Evolutionary conservation across 495 filamentous ascomycete genomes (phyloP).

Genomic region (Aspergillus taichungensis): DNA sequence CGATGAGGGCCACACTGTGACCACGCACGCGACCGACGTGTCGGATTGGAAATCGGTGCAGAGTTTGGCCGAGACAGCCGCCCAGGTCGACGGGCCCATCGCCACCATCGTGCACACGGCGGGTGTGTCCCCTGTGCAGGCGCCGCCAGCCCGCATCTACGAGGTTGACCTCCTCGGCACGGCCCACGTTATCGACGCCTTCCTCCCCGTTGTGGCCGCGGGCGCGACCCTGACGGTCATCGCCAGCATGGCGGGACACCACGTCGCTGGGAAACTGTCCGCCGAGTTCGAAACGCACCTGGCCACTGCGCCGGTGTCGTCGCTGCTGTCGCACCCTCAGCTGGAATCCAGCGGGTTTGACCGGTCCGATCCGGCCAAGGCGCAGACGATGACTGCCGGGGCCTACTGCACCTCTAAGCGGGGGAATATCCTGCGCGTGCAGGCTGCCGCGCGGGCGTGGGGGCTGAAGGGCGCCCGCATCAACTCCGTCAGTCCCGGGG

Average conservation of each 20-base stretch:
- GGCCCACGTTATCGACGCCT: conserved; percentile 7
- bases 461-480: conserved; percentile 64
- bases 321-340: neutral
- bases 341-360: neutral
- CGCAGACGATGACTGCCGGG: too few relatives aligned
- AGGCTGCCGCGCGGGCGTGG: conserved; percentile 51
- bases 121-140: conserved; percentile 1
- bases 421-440: conserved; percentile 10
- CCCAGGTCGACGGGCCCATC: conserved; percentile 1
- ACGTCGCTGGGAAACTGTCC: neutral
- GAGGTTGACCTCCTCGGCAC: conserved; percentile 10
- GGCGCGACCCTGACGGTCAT: conserved; percentile 4
- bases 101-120: conserved; percentile 5
- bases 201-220: neutral
- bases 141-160: conserved; percentile 1
- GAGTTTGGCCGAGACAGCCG: conserved; percentile 3
- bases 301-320: neutral
- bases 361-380: neutral
- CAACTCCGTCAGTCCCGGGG: conserved; percentile 75
- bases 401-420: conserved; percentile 9
- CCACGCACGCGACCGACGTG: conserved; percentile 2
- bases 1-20: conserved; percentile 4
- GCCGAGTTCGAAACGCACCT: conserved; percentile 1
- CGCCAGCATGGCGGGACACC: conserved; percentile 3
- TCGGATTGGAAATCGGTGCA: conserved; percentile 2